A percentile compares a stretch with the other conserved stretches of the same genome.
Evolutionary conservation across 345 rosid species (phyloP).

Genomic region (Orychophragmus violaceus): DNA sequence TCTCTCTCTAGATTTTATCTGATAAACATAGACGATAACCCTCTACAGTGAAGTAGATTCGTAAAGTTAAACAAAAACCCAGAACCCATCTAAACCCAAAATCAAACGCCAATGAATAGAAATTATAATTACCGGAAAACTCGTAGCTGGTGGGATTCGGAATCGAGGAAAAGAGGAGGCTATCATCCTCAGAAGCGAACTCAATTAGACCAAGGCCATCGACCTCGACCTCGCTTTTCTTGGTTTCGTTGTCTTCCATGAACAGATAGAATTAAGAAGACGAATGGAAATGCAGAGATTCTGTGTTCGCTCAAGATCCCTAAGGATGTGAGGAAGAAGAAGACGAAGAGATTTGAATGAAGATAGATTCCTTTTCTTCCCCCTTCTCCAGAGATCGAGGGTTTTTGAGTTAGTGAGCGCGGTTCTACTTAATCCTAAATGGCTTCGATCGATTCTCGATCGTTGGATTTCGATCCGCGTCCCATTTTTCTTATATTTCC

Average conservation of each 20-base stretch:
- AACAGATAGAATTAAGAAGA: not conserved
- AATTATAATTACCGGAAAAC: slow-evolving; percentile 3
- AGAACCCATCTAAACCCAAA: not conserved
- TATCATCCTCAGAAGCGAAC: slow-evolving; percentile 79
- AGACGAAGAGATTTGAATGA: slow-evolving; percentile 7
- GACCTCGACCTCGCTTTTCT: slow-evolving; percentile 30
- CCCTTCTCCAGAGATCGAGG: slow-evolving; percentile 12
- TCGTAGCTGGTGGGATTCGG: slow-evolving; percentile 25
- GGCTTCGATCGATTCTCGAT: slow-evolving; percentile 4
- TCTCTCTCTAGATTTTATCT: not conserved
- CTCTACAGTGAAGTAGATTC: not conserved
- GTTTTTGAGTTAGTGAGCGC: slow-evolving; percentile 29
- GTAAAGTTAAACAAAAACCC: not conserved
- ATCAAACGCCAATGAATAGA: not conserved
- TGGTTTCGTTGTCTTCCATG: slow-evolving; percentile 50
- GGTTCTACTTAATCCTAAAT: not conserved
- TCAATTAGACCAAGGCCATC: slow-evolving; percentile 69
- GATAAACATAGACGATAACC: not conserved
- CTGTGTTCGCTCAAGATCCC: not conserved
- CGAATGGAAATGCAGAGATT: not conserved
- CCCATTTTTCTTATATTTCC: not conserved
- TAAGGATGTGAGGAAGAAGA: not conserved
- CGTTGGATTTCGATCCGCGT: slow-evolving; percentile 6
- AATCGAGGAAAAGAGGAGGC: slow-evolving; percentile 58
- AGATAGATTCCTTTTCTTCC: not conserved